These are phyloP conservation scores for Coccomyxa sp. DNA, from an alignment of 139 green algal species.

Conservation along the genomic window DNA sequence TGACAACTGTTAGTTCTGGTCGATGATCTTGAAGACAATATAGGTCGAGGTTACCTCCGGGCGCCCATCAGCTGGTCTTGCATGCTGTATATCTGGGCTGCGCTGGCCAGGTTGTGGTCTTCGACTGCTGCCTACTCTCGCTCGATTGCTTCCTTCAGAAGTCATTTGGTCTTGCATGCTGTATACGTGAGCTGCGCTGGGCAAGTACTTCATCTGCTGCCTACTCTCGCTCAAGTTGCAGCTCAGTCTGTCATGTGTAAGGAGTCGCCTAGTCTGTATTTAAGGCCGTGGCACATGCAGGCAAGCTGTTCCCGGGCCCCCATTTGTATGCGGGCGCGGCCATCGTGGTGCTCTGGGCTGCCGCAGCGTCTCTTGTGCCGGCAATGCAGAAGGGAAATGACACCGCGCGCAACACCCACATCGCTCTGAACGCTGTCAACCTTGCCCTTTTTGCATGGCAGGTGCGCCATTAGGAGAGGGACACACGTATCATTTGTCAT, in stretches of 20 bases:
- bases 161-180: no score
- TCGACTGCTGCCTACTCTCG: no score
- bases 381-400: conserved; percentile 97
- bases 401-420: conserved; percentile 81
- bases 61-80: no score
- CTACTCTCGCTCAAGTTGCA: not conserved
- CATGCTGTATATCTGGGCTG: no score
- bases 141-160: no score
- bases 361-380: conserved; percentile 84
- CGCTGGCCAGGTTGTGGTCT: no score
- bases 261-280: not conserved
- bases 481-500: no score
- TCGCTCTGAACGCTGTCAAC: conserved; percentile 87
- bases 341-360: conserved; percentile 90
- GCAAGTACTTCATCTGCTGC: no score
- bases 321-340: conserved; percentile 91
- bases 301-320: conserved; percentile 96
- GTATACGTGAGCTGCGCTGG: no score
- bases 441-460: conserved; percentile 87
- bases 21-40: no score
- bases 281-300: conserved; percentile 9
- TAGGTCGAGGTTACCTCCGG: no score
- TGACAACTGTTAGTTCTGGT: no score
- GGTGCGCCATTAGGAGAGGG: conserved; percentile 9
- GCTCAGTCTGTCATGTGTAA: not conserved